Conservation (phyloP, 129 eudicot genomes). For the Flaveria ramosissima region DNA sequence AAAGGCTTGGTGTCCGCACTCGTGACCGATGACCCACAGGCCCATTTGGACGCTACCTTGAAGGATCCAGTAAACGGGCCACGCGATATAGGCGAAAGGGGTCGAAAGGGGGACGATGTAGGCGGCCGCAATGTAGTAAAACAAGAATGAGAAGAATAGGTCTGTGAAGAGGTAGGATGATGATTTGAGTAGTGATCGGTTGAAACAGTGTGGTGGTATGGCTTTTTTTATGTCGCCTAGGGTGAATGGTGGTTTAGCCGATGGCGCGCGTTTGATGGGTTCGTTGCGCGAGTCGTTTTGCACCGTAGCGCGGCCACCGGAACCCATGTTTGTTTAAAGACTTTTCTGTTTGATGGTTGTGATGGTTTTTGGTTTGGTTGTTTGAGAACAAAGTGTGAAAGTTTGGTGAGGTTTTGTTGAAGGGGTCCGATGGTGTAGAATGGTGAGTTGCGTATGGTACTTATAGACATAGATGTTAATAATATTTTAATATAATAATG, state of each 20-base stretch:
- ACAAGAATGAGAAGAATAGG: conserved; percentile 32
- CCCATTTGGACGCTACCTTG: conserved; percentile 47
- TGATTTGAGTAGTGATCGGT: conserved; percentile 37
- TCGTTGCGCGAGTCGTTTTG: not conserved
- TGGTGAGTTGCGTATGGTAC: conserved; percentile 3
- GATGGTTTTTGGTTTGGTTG: not conserved
- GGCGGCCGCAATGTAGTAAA: conserved; percentile 31
- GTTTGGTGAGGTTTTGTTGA: not conserved
- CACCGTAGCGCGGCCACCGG: conserved; percentile 36
- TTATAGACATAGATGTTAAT: not conserved
- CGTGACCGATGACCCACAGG: conserved; percentile 42
- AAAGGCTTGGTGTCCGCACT: conserved; percentile 58
- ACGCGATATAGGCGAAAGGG: conserved; percentile 30
- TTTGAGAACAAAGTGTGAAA: not conserved
- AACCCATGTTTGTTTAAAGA: conserved; percentile 20
- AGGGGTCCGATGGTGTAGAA: not conserved
- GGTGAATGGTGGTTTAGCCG: conserved; percentile 41
- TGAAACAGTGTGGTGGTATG: conserved; percentile 48
- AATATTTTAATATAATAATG: too few species aligned
- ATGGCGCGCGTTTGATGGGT: conserved; percentile 33
- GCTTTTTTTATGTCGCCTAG: conserved; percentile 39
- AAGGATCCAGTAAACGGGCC: conserved; percentile 39
- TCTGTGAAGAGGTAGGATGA: conserved; percentile 33
- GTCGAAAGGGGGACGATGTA: conserved; percentile 27
- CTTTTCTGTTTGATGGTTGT: too few species aligned